phyloP scores from a whole-genome alignment of 108 stramenopile species.

The Schizochytrium sp. region DNA sequence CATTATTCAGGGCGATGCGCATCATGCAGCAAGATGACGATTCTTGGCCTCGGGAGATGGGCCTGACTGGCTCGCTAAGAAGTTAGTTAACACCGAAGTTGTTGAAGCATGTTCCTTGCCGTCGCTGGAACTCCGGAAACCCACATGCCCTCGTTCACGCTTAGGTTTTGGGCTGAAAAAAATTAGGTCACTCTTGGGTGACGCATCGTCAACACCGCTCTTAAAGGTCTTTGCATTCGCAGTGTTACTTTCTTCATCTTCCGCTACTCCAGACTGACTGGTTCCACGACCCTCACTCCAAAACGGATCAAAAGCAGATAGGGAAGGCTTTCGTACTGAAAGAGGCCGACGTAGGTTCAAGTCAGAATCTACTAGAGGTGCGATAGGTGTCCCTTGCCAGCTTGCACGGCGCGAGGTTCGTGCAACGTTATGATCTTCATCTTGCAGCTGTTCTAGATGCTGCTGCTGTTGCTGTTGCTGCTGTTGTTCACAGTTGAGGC shows the following conservation, averaged over 20 bases:
- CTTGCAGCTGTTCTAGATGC: not conserved
- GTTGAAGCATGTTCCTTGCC: not conserved
- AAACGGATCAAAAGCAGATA: conserved; percentile 23
- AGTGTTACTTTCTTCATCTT: not conserved
- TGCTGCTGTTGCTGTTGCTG: not conserved
- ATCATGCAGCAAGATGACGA: too few relatives aligned
- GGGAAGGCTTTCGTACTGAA: not conserved
- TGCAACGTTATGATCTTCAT: too few relatives aligned
- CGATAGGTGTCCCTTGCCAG: not conserved
- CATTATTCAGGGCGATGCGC: too few relatives aligned
- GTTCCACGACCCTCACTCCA: not conserved
- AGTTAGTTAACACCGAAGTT: not conserved
- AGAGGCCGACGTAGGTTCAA: not conserved
- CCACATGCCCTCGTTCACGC: not conserved
- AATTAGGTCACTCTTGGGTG: conserved; percentile 1
- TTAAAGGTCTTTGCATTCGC: not conserved
- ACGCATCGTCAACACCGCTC: not conserved
- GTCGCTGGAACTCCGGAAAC: not conserved
- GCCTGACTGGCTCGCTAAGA: too few relatives aligned
- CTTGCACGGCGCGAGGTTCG: not conserved
- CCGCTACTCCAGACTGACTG: not conserved
- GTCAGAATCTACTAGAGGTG: not conserved
- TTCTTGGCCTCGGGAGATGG: too few relatives aligned
- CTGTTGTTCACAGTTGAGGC: not conserved
- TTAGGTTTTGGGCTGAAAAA: not conserved